Evolutionary conservation across 2,329 filamentous ascomycete genomes (phyloP), one percentile per base, ranked within the genome.

Genomic region (Cercospora janseana): DNA sequence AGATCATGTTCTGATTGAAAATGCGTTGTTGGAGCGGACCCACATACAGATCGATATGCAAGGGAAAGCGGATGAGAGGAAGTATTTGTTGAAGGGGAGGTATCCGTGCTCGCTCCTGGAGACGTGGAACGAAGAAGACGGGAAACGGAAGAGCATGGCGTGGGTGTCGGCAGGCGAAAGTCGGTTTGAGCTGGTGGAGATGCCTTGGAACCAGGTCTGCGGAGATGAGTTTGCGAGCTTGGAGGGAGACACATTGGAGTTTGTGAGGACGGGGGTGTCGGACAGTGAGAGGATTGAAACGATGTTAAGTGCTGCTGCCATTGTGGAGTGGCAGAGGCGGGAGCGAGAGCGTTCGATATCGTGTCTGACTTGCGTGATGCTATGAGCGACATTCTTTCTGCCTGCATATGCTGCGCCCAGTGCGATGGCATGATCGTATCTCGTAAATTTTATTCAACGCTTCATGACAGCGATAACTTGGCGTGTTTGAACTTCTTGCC

Each of bases 401-500:
- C n/a, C n/a, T n/a, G n/a, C n/a, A n/a, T n/a, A n/a, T n/a, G n/a
- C n/a, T n/a, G n/a, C n/a, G n/a, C n/a, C n/a, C n/a, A n/a, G n/a
- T n/a, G n/a, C n/a, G n/a, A n/a, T n/a, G n/a, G n/a, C n/a, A n/a
- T n/a, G n/a, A n/a, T n/a, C n/a, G n/a, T n/a, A n/a, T n/a, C n/a
- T n/a, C n/a, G n/a, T n/a, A n/a, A n/a, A n/a, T n/a, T n/a, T n/a
- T 40, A 4, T 16, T 23, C n/a, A 24, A 7, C 12, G 15, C 27
- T 3, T 9, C 29, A 40, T 28, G 45, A 20, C 16, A 69, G 28
- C 2, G 71, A 63, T 55, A 84, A 58, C 42, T 63, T 72, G 62
- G 77, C 67, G 68, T 85, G 82, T 66, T 78, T 80, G 70, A 75
- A 85, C 54, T 71, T 79, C 66, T 72, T 59, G 13, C 76, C 77